Percentiles rank a stretch among this genome's conserved stretches.
Conservation (phyloP, 805 yeast genomes). For the Candida rishiriensis region DNA sequence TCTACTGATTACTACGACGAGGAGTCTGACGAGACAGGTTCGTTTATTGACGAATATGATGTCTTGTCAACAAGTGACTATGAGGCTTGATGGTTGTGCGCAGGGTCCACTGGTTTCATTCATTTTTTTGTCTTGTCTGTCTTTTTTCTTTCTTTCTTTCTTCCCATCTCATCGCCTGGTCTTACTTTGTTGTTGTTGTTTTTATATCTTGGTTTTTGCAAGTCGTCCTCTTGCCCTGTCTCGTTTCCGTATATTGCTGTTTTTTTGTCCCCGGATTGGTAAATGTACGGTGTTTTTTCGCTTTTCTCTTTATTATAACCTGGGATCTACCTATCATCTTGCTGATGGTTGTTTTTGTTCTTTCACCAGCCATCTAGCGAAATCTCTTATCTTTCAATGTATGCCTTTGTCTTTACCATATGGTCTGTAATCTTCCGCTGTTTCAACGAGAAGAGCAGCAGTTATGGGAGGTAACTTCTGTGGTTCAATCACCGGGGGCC, state of each 20-base stretch:
- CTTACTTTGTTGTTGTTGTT: background rate
- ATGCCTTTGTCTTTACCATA: too few relatives aligned
- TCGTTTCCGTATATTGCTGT: background rate
- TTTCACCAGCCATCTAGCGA: too few relatives aligned
- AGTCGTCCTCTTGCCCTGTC: background rate
- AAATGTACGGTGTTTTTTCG: background rate
- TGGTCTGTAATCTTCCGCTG: too few relatives aligned
- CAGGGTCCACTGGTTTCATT: background rate
- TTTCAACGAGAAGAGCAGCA: too few relatives aligned
- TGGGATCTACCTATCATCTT: too few relatives aligned
- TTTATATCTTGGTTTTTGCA: background rate
- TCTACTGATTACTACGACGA: slow-evolving; percentile 1
- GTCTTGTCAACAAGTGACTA: slow-evolving; percentile 21
- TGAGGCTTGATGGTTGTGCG: slow-evolving; percentile 3
- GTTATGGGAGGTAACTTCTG: too few relatives aligned
- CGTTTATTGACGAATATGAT: slow-evolving; percentile 18
- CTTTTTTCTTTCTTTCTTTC: background rate
- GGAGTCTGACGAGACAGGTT: slow-evolving; percentile 3
- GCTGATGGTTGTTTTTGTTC: too few relatives aligned
- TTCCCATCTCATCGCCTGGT: background rate
- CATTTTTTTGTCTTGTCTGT: background rate
- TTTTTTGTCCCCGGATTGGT: background rate
- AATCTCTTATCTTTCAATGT: too few relatives aligned
- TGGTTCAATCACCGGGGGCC: too few relatives aligned
- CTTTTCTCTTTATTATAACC: background rate